Evolutionary conservation across 805 yeast genomes (phyloP).

Genomic region (Tetrapisispora arboricola): DNA sequence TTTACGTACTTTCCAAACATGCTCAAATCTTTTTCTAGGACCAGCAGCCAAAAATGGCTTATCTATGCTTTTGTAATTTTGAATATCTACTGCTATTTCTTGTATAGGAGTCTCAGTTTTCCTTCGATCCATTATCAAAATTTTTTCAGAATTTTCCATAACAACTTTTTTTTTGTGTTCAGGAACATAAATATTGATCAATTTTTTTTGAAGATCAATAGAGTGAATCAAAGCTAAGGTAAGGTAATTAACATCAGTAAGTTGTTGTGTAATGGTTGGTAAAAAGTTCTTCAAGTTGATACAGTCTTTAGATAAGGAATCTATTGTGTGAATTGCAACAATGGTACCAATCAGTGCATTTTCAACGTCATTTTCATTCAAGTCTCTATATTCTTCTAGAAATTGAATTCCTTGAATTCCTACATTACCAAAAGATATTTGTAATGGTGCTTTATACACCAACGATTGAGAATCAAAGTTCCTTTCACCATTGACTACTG

Average conservation of each 20-base stretch:
- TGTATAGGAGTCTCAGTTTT: constrained; percentile 55
- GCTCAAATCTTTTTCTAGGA: constrained; percentile 36
- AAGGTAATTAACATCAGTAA: constrained; percentile 8
- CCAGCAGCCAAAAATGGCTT: constrained; percentile 39
- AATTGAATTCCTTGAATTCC: constrained; percentile 33
- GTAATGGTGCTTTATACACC: constrained; percentile 32
- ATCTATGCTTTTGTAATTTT: constrained; percentile 8
- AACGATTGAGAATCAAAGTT: constrained; percentile 37
- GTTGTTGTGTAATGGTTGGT: constrained; percentile 15
- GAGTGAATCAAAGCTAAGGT: constrained; percentile 56
- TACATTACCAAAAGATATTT: constrained; percentile 29
- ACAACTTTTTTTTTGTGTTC: constrained; percentile 7
- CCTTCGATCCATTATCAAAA: constrained; percentile 46
- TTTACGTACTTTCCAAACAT: constrained; percentile 48
- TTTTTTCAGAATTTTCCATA: constrained; percentile 13
- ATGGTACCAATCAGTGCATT: constrained; percentile 30
- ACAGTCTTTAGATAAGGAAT: not conserved
- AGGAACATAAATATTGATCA: constrained; percentile 52
- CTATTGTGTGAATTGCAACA: constrained; percentile 22
- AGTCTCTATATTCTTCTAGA: constrained; percentile 24
- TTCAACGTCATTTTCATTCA: constrained; percentile 28
- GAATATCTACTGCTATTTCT: constrained; percentile 32
- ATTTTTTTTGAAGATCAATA: constrained; percentile 31
- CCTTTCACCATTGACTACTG: constrained; percentile 6
- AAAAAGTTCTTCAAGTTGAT: constrained; percentile 12